Evolutionary conservation across 2,329 filamentous ascomycete genomes (phyloP).

Genomic region (Ceratocystis cacaofunesta): DNA sequence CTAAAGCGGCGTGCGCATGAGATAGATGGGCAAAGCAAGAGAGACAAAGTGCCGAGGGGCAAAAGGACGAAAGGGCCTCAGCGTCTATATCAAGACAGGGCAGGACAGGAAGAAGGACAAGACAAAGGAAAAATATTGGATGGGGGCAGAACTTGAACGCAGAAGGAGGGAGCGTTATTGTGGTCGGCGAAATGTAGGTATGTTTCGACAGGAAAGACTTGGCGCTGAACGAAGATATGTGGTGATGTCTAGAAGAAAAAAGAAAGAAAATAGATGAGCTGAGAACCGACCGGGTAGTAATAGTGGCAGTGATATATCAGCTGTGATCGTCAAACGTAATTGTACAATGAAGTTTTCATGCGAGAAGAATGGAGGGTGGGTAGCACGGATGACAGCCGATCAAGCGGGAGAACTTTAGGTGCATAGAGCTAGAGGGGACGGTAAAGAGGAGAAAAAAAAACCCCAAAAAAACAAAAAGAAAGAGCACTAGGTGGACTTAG

Average conservation of each 20-base stretch:
- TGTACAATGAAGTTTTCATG: background rate
- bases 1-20: background rate
- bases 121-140: background rate
- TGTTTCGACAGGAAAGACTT: background rate
- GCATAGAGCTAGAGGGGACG: background rate
- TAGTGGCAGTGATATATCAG: background rate
- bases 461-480: background rate
- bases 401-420: background rate
- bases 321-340: background rate
- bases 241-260: background rate
- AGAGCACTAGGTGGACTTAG: no score
- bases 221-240: background rate
- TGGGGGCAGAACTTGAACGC: background rate
- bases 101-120: background rate
- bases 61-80: background rate
- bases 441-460: background rate
- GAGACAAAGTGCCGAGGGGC: background rate
- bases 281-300: conserved; percentile 1
- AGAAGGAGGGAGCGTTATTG: background rate
- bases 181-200: background rate
- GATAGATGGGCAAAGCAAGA: background rate
- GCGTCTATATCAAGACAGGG: background rate
- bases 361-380: background rate
- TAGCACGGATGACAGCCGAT: conserved; percentile 3
- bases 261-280: background rate